Evolutionary conservation across 2,329 filamentous ascomycete genomes (phyloP), one percentile per base, ranked within the genome.

Genomic region (Rutstroemia sp.): DNA sequence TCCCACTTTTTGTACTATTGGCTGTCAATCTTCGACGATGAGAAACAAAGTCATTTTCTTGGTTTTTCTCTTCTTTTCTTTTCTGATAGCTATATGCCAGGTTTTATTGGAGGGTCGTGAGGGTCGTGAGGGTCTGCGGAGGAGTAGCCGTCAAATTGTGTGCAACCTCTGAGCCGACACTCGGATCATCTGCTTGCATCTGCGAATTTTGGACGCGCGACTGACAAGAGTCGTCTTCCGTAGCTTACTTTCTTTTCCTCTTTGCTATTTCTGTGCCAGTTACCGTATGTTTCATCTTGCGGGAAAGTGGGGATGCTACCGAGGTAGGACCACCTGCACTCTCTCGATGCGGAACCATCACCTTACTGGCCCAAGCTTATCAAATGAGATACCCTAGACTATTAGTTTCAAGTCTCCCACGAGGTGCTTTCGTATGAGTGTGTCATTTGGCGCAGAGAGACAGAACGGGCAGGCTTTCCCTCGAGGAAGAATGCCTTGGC

Each of bases 221-320:
- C 39, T 38, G 27, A 25, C 25, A 41, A 41, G 18, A 41, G 38
- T 41, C 38, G 6, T 25, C 23, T 49, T 37, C 30, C 23, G 21
- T 39, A 34, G 4, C 30, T 19, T 44, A n/a, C 23, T 37, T 34
- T 34, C 25, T 49, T 54, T 49, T 8, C 19, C 37, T 45, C n/a
- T 9, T 45, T 45, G 8, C 44, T 23, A 23, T 23, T 19, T 23
- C 14, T 41, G 27, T 41, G 14, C 38, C 14, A 41, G 38, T 46
- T 46, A 49, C 45, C 52, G 53, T 55, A 50, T 55, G 53, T 50
- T 55, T 55, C 53, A 55, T 55, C 39, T 25, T 45, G 23, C 44
- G 30, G 18, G n/a, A 49, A 37, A 37, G 6, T 21, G 30, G 16
- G 18, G 10, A 23, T 16, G 44, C 19, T 46, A 23, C 44, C 44